Conservation (phyloP, 441 rosid genomes). For the Breynia disticha region DNA sequence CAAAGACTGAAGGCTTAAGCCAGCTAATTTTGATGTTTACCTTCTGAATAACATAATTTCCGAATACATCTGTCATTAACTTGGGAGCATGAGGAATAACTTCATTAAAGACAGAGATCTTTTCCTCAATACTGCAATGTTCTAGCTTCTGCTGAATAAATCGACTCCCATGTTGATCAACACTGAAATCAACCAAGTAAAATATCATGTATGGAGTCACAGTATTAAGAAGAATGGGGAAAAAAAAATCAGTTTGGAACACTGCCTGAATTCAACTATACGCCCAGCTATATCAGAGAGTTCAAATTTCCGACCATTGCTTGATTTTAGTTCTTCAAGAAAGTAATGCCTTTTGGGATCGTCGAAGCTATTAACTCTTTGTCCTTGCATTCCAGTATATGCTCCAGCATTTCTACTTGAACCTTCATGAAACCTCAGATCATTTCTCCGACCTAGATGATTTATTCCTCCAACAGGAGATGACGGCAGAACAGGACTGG, state of each 20-base stretch:
- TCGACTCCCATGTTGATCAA: slow-evolving; percentile 65
- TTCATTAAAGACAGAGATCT: slow-evolving; percentile 52
- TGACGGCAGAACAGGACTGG: slow-evolving; percentile 28
- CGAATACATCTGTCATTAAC: slow-evolving; percentile 65
- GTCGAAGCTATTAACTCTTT: slow-evolving; percentile 25
- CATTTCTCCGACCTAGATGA: slow-evolving; percentile 16
- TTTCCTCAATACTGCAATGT: slow-evolving; percentile 36
- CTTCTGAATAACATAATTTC: slow-evolving; percentile 66
- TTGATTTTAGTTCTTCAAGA: slow-evolving; percentile 56
- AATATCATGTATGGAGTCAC: slow-evolving; percentile 1
- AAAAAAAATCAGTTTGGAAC: slow-evolving; percentile 13
- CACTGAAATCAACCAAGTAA: slow-evolving; percentile 28
- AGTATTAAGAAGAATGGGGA: slow-evolving; percentile 8
- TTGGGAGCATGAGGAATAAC: slow-evolving; percentile 45
- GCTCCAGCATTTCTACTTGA: slow-evolving; percentile 20
- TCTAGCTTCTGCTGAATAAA: slow-evolving; percentile 67
- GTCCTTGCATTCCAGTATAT: slow-evolving; percentile 37
- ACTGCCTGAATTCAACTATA: slow-evolving; percentile 56
- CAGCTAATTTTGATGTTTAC: slow-evolving; percentile 12
- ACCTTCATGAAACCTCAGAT: slow-evolving; percentile 17
- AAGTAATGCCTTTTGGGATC: slow-evolving; percentile 31
- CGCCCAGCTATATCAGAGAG: slow-evolving; percentile 52
- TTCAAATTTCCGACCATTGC: slow-evolving; percentile 51
- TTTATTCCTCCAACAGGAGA: slow-evolving; percentile 23
- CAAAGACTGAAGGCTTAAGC: not conserved